Conservation (phyloP, 2,329 filamentous ascomycete genomes). For the Didymella glomerata region DNA sequence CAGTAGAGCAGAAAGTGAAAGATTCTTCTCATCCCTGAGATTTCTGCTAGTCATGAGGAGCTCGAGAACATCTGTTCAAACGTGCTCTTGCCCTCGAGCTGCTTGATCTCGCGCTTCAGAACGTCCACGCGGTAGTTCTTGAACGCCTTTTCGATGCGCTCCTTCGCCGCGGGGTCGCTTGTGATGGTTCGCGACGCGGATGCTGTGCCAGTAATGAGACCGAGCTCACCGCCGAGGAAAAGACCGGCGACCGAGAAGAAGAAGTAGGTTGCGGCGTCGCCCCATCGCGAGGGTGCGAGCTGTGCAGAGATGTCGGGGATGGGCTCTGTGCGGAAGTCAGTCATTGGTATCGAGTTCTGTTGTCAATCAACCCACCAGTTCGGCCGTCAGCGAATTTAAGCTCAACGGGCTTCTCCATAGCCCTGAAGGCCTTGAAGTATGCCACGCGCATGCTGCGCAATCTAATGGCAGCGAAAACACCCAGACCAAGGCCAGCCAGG, state of each 20-base stretch:
- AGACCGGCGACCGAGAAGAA: conserved; percentile 69
- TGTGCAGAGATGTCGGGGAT: conserved; percentile 68
- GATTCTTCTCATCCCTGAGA: conserved; percentile 13
- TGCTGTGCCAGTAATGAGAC: conserved; percentile 65
- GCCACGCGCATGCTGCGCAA: conserved; percentile 63
- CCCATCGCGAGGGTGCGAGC: conserved; percentile 64
- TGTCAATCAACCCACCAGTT: conserved; percentile 53
- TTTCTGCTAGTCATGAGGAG: conserved; percentile 15
- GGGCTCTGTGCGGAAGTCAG: conserved; percentile 54
- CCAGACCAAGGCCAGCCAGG: conserved; percentile 66
- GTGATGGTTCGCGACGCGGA: conserved; percentile 63
- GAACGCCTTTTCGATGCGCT: conserved; percentile 70
- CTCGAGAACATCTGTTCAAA: conserved; percentile 41
- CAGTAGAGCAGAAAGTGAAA: conserved; percentile 19
- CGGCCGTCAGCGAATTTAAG: conserved; percentile 70
- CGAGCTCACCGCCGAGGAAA: conserved; percentile 71
- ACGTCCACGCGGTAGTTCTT: conserved; percentile 69
- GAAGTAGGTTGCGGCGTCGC: conserved; percentile 69
- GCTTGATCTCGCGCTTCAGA: conserved; percentile 66
- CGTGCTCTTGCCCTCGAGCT: conserved; percentile 58
- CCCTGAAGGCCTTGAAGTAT: conserved; percentile 70
- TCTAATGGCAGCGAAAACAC: conserved; percentile 62
- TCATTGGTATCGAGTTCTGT: neutral
- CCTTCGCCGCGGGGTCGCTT: conserved; percentile 61
- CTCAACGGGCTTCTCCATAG: conserved; percentile 68